Evolutionary conservation across 805 yeast species (phyloP), one percentile per base, ranked within the genome.

Genomic region (Spathaspora hagerdaliae): DNA sequence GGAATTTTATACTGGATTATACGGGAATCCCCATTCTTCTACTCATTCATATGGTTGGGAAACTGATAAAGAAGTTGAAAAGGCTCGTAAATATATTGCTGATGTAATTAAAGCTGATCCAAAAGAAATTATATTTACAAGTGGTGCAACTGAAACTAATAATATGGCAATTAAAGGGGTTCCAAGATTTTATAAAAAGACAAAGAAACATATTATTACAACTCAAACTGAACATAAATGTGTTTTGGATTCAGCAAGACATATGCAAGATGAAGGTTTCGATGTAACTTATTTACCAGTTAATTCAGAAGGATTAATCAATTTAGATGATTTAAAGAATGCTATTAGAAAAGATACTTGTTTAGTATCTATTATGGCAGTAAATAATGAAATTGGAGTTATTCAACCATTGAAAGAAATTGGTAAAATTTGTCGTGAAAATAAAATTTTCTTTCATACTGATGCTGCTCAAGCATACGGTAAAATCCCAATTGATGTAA

Each of bases 1-100:
- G 55, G 81, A 79, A 56, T 89, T 84, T 60, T 86, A 80, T 64
- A 92, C 98, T 2, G 98, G 98, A 4, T 74, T 88, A 46, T 94
- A 89, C 63, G 99, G 99, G 51, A 94, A 94, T 64, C 99, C 99
- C 19, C 99, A 94, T 68, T 89, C 97, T 6, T 82, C 94, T 48
- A 94, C 99, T 2, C 99, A 94, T 63, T 79, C 96, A 6, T 94
- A 92, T 63, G 99, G 99, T 32, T 94, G 99, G 99, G 99, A 94
- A 70, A 87, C 99, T 3, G 97, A 92, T 48, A 79, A 78, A 51
- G 96, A 85, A 48, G 94, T 94, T 13, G 99, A 94, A 61, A 70
- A 71, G 42, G 96, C 99, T 6, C 79, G 99, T 58, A 75, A 71
- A 43, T 77, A 92, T 57, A 74, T 94, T 43, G 98, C 99, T 2